Conservation (phyloP, 2,329 filamentous ascomycete genomes). For the Nectriaceae sp. region DNA sequence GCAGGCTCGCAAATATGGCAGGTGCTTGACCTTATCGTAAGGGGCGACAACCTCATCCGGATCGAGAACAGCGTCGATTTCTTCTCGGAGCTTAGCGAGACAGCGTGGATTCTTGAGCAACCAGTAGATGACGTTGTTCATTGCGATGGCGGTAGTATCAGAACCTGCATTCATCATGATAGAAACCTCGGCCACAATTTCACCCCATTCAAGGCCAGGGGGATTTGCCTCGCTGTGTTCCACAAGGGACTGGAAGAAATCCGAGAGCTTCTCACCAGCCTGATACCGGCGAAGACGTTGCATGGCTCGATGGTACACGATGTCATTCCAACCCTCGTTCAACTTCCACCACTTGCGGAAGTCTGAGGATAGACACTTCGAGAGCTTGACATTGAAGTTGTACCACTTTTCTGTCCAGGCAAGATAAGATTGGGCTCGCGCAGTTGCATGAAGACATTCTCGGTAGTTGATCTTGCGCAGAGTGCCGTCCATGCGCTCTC, state of each 20-base stretch:
- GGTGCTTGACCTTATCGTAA: conserved; percentile 51
- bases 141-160: conserved; percentile 50
- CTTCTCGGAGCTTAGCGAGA: conserved; percentile 43
- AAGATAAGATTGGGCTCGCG: conserved; percentile 50
- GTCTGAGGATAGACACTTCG: conserved; percentile 48
- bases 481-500: conserved; percentile 46
- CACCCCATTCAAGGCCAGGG: conserved; percentile 52
- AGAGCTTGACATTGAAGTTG: conserved; percentile 45
- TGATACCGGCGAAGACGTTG: conserved; percentile 21
- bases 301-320: conserved; percentile 42
- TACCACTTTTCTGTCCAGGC: conserved; percentile 56
- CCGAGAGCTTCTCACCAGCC: conserved; percentile 55
- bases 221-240: conserved; percentile 44
- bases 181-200: conserved; percentile 57
- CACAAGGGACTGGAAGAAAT: conserved; percentile 61
- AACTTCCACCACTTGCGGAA: conserved; percentile 20
- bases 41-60: conserved; percentile 45
- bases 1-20: conserved; percentile 54
- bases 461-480: conserved; percentile 48
- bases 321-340: conserved; percentile 43
- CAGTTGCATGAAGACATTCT: conserved; percentile 52
- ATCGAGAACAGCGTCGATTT: conserved; percentile 47
- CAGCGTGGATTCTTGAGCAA: conserved; percentile 48
- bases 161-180: conserved; percentile 56
- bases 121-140: conserved; percentile 55